A percentile compares a stretch with the other conserved stretches of the same genome.
Evolutionary conservation across 768 basidiomycete genomes (phyloP).

Genomic region (Kwoniella shandongensis): DNA sequence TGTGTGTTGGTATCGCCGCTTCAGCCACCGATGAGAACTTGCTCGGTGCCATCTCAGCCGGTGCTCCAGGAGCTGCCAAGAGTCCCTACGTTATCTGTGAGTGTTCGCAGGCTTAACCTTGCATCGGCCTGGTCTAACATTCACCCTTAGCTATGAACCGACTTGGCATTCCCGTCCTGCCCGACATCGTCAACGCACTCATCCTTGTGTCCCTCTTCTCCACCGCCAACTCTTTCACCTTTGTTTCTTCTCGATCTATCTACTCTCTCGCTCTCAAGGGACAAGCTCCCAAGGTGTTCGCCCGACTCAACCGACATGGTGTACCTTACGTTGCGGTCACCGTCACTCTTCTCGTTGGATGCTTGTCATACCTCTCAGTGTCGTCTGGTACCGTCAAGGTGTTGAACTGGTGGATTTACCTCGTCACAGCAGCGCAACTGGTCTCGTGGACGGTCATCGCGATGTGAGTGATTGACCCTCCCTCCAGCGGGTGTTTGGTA

Average conservation of each 20-base stretch:
- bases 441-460: slow-evolving; percentile 34
- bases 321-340: slow-evolving; percentile 28
- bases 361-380: slow-evolving; percentile 35
- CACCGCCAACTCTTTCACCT: slow-evolving; percentile 27
- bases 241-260: slow-evolving; percentile 21
- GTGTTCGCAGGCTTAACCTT: neutral
- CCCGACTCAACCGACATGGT: slow-evolving; percentile 24
- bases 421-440: slow-evolving; percentile 38
- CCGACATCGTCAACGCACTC: slow-evolving; percentile 24
- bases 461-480: slow-evolving; percentile 5
- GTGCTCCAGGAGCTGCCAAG: slow-evolving; percentile 31
- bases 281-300: slow-evolving; percentile 26
- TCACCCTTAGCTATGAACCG: slow-evolving; percentile 20
- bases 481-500: too few species aligned
- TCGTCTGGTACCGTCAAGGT: slow-evolving; percentile 42
- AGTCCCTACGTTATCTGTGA: slow-evolving; percentile 27
- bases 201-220: slow-evolving; percentile 24
- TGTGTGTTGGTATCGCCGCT: slow-evolving; percentile 21
- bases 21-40: slow-evolving; percentile 18
- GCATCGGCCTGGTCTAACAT: neutral
- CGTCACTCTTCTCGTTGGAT: slow-evolving; percentile 25
- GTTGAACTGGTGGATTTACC: slow-evolving; percentile 39
- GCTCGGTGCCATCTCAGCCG: slow-evolving; percentile 29
- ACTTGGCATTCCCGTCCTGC: slow-evolving; percentile 16
- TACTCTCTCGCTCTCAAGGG: slow-evolving; percentile 21